Percentiles rank a stretch among this genome's conserved stretches.
Conservation (phyloP, 2,329 filamentous ascomycete genomes). For the Calonectria montana region DNA sequence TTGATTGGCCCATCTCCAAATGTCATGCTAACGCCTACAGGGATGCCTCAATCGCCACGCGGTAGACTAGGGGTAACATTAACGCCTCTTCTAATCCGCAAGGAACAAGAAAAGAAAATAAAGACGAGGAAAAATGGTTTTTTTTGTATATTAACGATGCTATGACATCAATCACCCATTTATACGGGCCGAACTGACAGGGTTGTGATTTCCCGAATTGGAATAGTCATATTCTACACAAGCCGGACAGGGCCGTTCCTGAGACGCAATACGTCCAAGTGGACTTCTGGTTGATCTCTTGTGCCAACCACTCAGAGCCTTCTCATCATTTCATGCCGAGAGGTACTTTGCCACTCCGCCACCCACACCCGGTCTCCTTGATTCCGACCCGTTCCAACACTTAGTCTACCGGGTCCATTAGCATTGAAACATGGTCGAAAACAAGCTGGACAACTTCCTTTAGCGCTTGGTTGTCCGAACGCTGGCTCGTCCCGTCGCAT, state of each 20-base stretch:
- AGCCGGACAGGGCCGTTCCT: not conserved
- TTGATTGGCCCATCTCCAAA: conserved; percentile 1
- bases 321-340: conserved; percentile 28
- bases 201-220: not conserved
- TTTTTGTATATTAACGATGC: not conserved
- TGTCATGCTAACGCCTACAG: conserved; percentile 9
- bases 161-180: conserved; percentile 15
- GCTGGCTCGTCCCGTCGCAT: not conserved
- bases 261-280: conserved; percentile 33
- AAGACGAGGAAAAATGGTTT: not conserved
- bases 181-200: not conserved
- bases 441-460: conserved; percentile 7
- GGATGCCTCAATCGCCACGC: not conserved
- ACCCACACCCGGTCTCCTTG: not conserved
- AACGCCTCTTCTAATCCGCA: not conserved
- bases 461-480: conserved; percentile 19
- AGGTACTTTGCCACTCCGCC: conserved; percentile 33
- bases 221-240: not conserved
- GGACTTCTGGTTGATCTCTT: conserved; percentile 6
- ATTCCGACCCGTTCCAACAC: not conserved
- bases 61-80: not conserved
- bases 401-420: not conserved
- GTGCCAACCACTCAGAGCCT: conserved; percentile 36
- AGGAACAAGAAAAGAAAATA: not conserved
- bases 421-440: conserved; percentile 17